Evolutionary conservation across 768 basidiomycete genomes (phyloP).

Genomic region (Lactarius indigo): DNA sequence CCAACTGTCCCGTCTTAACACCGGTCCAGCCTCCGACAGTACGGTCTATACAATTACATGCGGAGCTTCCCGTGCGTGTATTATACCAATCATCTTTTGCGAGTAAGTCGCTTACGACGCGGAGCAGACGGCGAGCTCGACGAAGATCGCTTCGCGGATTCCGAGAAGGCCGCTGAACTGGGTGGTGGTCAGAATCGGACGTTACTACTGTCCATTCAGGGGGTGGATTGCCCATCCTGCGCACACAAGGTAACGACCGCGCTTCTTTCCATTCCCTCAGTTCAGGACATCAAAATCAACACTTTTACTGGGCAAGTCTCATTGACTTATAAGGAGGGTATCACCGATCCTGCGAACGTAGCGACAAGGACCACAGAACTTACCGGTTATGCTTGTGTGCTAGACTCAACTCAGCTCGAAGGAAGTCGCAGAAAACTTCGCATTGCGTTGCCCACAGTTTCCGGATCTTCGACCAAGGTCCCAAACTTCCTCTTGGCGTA

Average conservation of each 20-base stretch:
- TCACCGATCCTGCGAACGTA: constrained; percentile 13
- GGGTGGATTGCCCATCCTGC: constrained; percentile 25
- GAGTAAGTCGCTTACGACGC: neutral
- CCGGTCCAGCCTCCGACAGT: neutral
- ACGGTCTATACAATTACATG: neutral
- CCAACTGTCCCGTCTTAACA: neutral
- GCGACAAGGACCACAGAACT: constrained; percentile 10
- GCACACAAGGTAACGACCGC: constrained; percentile 9
- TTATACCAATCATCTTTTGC: neutral
- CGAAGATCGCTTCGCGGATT: neutral
- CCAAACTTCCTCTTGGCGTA: constrained; percentile 12
- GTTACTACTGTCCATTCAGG: constrained; percentile 12
- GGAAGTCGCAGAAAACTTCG: constrained; percentile 16
- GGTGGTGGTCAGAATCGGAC: constrained; percentile 1
- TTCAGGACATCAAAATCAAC: constrained; percentile 22
- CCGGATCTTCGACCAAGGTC: neutral
- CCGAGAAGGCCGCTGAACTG: constrained; percentile 2
- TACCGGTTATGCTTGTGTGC: constrained; percentile 17
- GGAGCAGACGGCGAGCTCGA: neutral
- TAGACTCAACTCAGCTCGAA: constrained; percentile 1
- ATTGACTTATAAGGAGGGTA: constrained; percentile 18
- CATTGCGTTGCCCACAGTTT: neutral
- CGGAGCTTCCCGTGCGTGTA: neutral
- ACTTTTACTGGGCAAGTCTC: constrained; percentile 16
- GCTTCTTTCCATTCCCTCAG: constrained; percentile 20